Evolutionary conservation across 257 asterid genomes (phyloP).

Genomic region (Plantago elongata): DNA sequence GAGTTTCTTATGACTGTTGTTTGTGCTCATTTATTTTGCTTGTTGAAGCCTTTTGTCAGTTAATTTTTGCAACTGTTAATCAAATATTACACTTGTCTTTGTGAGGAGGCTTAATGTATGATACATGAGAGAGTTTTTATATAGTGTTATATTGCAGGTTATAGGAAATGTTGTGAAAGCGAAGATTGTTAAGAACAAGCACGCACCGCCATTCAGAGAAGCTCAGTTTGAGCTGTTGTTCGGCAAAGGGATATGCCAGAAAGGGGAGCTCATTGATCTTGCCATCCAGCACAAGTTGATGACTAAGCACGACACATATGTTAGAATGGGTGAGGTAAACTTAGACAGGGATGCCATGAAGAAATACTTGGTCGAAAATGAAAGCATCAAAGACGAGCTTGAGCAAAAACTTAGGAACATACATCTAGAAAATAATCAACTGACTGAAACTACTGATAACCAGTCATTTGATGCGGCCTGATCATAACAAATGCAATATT

Average conservation of each 20-base stretch:
- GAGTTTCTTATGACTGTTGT: too few relatives aligned
- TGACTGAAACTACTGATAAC: conserved; percentile 41
- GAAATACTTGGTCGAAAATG: conserved; percentile 43
- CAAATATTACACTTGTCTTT: too few relatives aligned
- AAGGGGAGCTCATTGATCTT: conserved; percentile 68
- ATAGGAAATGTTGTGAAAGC: conserved; percentile 73
- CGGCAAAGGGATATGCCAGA: conserved; percentile 76
- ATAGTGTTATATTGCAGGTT: conserved; percentile 39
- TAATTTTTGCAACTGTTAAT: too few relatives aligned
- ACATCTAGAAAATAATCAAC: conserved; percentile 29
- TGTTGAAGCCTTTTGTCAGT: too few relatives aligned
- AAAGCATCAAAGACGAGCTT: conserved; percentile 50
- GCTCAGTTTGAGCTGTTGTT: conserved; percentile 83
- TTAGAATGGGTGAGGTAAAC: conserved; percentile 30
- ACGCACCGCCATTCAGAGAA: conserved; percentile 81
- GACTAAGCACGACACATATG: conserved; percentile 31
- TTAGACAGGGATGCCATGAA: conserved; percentile 54
- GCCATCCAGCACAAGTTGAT: conserved; percentile 72
- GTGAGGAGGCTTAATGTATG: too few relatives aligned
- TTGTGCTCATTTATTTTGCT: too few relatives aligned
- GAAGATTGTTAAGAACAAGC: conserved; percentile 92
- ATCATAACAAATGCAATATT: conserved; percentile 19
- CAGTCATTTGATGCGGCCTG: conserved; percentile 53
- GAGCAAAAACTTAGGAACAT: conserved; percentile 54
- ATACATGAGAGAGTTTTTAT: not conserved